phyloP scores from a whole-genome alignment of 441 rosid species.

The Adansonia gregorii region DNA sequence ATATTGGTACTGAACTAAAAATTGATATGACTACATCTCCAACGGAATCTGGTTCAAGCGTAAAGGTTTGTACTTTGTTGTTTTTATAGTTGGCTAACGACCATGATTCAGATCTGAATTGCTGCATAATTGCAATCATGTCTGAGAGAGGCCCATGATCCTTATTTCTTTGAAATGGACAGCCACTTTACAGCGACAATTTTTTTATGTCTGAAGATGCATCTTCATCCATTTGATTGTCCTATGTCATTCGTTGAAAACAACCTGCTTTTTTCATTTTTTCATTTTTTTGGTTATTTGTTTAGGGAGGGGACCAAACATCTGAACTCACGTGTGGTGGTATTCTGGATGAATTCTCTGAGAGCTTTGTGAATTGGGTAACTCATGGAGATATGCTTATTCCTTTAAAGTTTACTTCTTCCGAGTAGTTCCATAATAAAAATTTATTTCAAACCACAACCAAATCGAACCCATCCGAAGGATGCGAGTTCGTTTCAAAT shows the following conservation, averaged over 20 bases:
- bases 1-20: conserved; percentile 46
- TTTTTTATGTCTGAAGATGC: background rate
- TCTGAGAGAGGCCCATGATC: background rate
- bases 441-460: conserved; percentile 22
- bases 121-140: background rate
- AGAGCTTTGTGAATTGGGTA: conserved; percentile 71
- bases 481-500: conserved; percentile 42
- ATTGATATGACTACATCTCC: conserved; percentile 46
- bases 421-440: conserved; percentile 23
- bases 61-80: conserved; percentile 51
- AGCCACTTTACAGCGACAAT: no score
- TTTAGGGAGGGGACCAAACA: conserved; percentile 53
- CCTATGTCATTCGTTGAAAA: background rate
- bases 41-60: conserved; percentile 51
- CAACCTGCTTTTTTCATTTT: background rate
- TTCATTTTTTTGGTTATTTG: background rate
- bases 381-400: conserved; percentile 58
- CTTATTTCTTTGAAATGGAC: background rate
- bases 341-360: conserved; percentile 41
- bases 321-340: conserved; percentile 32
- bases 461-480: conserved; percentile 54
- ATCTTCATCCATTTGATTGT: background rate
- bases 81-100: background rate
- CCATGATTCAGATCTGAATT: background rate
- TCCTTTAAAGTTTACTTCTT: conserved; percentile 37